Evolutionary conservation across 2,329 filamentous ascomycete genomes (phyloP).

Genomic region (Penicillium aurantiogriseum): DNA sequence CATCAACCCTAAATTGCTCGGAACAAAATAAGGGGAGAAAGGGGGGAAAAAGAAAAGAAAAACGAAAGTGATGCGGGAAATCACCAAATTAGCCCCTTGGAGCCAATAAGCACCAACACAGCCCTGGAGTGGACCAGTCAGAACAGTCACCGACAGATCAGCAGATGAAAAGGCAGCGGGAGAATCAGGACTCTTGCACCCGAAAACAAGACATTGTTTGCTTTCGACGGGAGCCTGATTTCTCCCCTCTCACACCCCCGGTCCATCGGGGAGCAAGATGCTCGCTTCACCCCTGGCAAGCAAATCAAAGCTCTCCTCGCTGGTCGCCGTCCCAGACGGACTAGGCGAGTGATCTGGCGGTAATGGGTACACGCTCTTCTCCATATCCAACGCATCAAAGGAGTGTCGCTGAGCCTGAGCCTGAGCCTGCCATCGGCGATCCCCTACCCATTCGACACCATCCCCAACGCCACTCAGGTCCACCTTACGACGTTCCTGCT

Average conservation of each 20-base stretch:
- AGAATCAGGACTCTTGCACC: slow-evolving; percentile 7
- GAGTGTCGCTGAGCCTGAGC: not conserved
- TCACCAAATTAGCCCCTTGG: not conserved
- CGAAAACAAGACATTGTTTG: slow-evolving; percentile 7
- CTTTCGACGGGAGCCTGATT: slow-evolving; percentile 9
- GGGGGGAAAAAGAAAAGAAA: not conserved
- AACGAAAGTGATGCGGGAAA: not conserved
- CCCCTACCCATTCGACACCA: slow-evolving; percentile 44
- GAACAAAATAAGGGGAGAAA: not conserved
- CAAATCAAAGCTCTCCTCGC: slow-evolving; percentile 51
- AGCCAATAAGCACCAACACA: slow-evolving; percentile 1
- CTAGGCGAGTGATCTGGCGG: slow-evolving; percentile 28
- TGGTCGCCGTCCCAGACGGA: slow-evolving; percentile 41
- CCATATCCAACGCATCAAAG: not conserved
- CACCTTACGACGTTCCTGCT: slow-evolving; percentile 33
- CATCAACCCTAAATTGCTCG: not conserved
- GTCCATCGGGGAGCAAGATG: slow-evolving; percentile 33
- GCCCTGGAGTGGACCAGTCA: not conserved
- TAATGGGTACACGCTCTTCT: slow-evolving; percentile 10
- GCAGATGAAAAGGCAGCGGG: slow-evolving; percentile 1
- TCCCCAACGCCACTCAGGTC: slow-evolving; percentile 35
- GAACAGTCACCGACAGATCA: slow-evolving; percentile 2
- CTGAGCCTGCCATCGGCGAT: slow-evolving; percentile 31
- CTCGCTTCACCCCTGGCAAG: slow-evolving; percentile 46
- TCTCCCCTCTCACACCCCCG: slow-evolving; percentile 2